Conservation (phyloP, 768 basidiomycete species). For the Lentinula lateritia region DNA sequence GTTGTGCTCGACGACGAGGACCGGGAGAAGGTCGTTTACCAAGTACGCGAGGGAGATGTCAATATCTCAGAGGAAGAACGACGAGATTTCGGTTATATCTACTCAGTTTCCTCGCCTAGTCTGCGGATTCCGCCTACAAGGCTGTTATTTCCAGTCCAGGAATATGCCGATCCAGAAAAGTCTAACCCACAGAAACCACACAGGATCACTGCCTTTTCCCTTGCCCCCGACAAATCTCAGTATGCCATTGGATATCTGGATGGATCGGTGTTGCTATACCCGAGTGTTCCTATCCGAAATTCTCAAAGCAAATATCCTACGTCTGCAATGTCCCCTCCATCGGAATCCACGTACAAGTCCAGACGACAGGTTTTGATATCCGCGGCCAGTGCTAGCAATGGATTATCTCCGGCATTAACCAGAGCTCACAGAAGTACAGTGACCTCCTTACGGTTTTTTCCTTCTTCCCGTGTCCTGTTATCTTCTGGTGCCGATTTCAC, state of each 20-base stretch:
- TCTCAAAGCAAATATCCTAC: slow-evolving; percentile 3
- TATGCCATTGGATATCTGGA: slow-evolving; percentile 59
- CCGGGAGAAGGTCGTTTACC: slow-evolving; percentile 41
- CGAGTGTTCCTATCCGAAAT: slow-evolving; percentile 20
- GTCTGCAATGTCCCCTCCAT: slow-evolving; percentile 7
- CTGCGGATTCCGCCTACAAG: slow-evolving; percentile 42
- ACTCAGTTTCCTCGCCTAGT: slow-evolving; percentile 40
- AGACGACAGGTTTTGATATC: slow-evolving; percentile 10
- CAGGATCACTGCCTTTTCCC: slow-evolving; percentile 58
- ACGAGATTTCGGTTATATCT: slow-evolving; percentile 24
- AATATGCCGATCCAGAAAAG: slow-evolving; percentile 42
- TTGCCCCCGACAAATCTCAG: slow-evolving; percentile 53
- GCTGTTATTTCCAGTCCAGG: slow-evolving; percentile 44
- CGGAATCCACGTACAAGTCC: slow-evolving; percentile 12
- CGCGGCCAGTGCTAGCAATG: neutral
- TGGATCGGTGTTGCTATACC: slow-evolving; percentile 50
- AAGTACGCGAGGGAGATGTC: slow-evolving; percentile 41
- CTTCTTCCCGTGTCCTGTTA: slow-evolving; percentile 66
- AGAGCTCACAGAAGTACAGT: slow-evolving; percentile 48
- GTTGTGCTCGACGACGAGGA: slow-evolving; percentile 50
- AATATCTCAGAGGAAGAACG: slow-evolving; percentile 25
- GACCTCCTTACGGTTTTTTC: slow-evolving; percentile 60
- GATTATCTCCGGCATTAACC: slow-evolving; percentile 21
- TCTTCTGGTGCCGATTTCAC: slow-evolving; percentile 66
- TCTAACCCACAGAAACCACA: slow-evolving; percentile 42